Evolutionary conservation across 495 filamentous ascomycete genomes (phyloP).

Genomic region (Penicillium canariense): DNA sequence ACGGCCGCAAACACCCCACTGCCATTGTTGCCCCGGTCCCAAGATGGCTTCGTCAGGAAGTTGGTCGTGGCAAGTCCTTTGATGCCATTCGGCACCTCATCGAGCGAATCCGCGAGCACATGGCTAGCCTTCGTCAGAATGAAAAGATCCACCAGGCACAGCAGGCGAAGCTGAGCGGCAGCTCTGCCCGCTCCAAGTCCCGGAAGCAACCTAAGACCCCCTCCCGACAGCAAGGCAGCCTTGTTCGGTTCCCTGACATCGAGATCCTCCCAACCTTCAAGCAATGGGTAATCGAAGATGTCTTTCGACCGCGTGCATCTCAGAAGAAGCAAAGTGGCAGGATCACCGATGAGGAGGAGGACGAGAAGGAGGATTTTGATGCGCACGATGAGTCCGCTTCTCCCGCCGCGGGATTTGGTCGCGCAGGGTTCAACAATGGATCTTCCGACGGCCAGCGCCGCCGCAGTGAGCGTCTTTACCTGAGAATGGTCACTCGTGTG

Average conservation of each 20-base stretch:
- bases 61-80: constrained; percentile 32
- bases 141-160: neutral
- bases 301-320: neutral
- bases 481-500: neutral
- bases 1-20: constrained; percentile 21
- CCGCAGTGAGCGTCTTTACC: constrained; percentile 5
- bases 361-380: neutral
- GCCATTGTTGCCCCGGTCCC: constrained; percentile 31
- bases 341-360: neutral
- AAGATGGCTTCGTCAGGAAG: constrained; percentile 29
- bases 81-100: constrained; percentile 30
- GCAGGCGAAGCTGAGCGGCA: neutral
- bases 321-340: neutral
- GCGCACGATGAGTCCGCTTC: neutral
- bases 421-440: constrained; percentile 11
- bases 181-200: neutral
- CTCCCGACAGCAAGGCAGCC: constrained; percentile 1
- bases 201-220: neutral
- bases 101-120: constrained; percentile 16
- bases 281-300: constrained; percentile 23
- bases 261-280: constrained; percentile 62
- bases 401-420: too few relatives aligned
- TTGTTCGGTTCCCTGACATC: constrained; percentile 57
- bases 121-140: constrained; percentile 9
- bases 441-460: constrained; percentile 12